phyloP scores from a whole-genome alignment of 306 rosid genomes.

The Cucurbita argyrosperma region DNA sequence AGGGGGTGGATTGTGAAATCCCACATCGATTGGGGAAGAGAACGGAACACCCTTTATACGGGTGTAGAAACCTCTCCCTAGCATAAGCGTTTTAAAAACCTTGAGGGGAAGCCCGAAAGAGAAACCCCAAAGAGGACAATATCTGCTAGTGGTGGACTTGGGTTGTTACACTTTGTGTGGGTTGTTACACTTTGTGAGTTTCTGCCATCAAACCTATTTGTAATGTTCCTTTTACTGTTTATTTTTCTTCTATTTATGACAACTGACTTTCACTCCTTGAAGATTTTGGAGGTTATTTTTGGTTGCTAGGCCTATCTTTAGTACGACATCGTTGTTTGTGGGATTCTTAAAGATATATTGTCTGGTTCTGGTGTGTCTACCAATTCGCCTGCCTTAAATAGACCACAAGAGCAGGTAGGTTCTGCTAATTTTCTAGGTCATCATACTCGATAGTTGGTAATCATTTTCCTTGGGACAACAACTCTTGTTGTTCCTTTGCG shows the following conservation, averaged over 20 bases:
- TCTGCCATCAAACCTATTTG: not conserved
- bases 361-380: slow-evolving; percentile 78
- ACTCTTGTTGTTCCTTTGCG: not conserved
- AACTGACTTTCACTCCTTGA: not conserved
- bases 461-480: not conserved
- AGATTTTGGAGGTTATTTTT: not conserved
- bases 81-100: too few species aligned
- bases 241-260: not conserved
- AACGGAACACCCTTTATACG: too few species aligned
- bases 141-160: too few species aligned
- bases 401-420: slow-evolving; percentile 83
- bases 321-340: slow-evolving; percentile 2
- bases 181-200: too few species aligned
- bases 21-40: too few species aligned
- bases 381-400: slow-evolving; percentile 73
- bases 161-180: too few species aligned
- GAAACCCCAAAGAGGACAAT: too few species aligned
- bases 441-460: not conserved
- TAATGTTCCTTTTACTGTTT: not conserved
- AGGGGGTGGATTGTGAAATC: too few species aligned
- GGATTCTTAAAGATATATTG: slow-evolving; percentile 80
- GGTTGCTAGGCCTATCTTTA: not conserved
- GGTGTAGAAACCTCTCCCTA: too few species aligned
- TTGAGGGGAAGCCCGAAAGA: too few species aligned
- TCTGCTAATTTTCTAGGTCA: slow-evolving; percentile 13